These are phyloP conservation scores for Inga oerstediana DNA, from an alignment of 306 rosid genomes.

Conservation along the genomic window DNA sequence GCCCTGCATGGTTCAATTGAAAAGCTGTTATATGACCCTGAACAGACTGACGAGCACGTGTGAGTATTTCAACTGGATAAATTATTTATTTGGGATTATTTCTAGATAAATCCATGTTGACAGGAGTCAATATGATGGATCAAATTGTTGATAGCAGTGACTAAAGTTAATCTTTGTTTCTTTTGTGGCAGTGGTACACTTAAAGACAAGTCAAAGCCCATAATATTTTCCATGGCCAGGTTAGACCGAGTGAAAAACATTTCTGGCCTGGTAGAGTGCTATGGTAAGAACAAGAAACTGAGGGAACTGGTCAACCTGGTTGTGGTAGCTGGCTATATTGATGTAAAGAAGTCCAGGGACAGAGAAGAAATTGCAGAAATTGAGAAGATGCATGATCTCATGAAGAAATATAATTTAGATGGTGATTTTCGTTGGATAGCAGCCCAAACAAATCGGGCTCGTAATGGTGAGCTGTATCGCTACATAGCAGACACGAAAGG, in stretches of 20 bases:
- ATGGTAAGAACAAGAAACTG: slow-evolving; percentile 67
- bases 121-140: not conserved
- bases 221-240: slow-evolving; percentile 93
- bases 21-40: slow-evolving; percentile 63
- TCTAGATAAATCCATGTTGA: not conserved
- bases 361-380: slow-evolving; percentile 92
- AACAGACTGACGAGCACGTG: slow-evolving; percentile 72
- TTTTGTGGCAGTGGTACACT: slow-evolving; percentile 64
- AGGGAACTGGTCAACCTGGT: slow-evolving; percentile 92
- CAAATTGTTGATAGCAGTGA: not conserved
- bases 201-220: slow-evolving; percentile 75
- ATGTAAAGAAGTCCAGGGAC: slow-evolving; percentile 75
- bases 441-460: slow-evolving; percentile 85
- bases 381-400: slow-evolving; percentile 86
- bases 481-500: slow-evolving; percentile 88
- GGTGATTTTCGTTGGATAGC: slow-evolving; percentile 90
- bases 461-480: slow-evolving; percentile 93
- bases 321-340: slow-evolving; percentile 78
- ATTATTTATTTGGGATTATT: slow-evolving; percentile 6
- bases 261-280: slow-evolving; percentile 80
- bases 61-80: slow-evolving; percentile 45
- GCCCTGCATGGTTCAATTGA: slow-evolving; percentile 80
- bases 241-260: slow-evolving; percentile 82
- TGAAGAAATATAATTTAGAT: slow-evolving; percentile 54
- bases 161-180: slow-evolving; percentile 31